Evolutionary conservation across 2,329 filamentous ascomycete species (phyloP).

Genomic region (Penicillium sp.): DNA sequence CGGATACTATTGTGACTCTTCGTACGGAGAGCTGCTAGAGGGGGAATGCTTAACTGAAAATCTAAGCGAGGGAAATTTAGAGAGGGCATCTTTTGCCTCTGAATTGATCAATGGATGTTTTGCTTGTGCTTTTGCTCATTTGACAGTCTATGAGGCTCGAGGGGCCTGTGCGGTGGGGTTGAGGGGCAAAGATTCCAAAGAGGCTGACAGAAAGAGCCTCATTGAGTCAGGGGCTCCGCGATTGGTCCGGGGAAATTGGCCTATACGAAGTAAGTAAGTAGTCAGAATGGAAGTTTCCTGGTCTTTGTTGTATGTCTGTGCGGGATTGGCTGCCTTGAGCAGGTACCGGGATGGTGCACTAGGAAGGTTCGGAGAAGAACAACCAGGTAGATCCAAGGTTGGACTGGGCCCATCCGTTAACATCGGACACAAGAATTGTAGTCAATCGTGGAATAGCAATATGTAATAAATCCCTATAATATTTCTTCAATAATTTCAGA

Average conservation of each 20-base stretch:
- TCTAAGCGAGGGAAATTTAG: neutral
- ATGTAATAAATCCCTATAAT: neutral
- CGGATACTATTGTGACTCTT: constrained; percentile 37
- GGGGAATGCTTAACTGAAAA: neutral
- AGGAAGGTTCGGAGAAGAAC: neutral
- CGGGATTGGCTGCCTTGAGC: neutral
- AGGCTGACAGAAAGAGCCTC: constrained; percentile 12
- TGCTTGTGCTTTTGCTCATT: neutral
- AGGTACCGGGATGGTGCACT: neutral
- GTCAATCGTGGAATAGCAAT: neutral
- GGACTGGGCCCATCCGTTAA: neutral
- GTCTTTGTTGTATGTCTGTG: neutral
- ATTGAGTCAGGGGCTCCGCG: neutral
- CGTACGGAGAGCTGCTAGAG: constrained; percentile 34
- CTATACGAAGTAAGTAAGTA: neutral
- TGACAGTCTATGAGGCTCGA: neutral
- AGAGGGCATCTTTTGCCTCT: neutral
- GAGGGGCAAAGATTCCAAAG: neutral
- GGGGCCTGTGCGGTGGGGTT: neutral
- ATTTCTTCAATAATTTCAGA: neutral
- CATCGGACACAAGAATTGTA: neutral
- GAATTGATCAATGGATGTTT: neutral
- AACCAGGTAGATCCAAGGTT: neutral
- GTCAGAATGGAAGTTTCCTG: neutral
- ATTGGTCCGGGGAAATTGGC: constrained; percentile 5